phyloP scores from a whole-genome alignment of 2,329 filamentous ascomycete genomes.

The Monosporascus sp. region DNA sequence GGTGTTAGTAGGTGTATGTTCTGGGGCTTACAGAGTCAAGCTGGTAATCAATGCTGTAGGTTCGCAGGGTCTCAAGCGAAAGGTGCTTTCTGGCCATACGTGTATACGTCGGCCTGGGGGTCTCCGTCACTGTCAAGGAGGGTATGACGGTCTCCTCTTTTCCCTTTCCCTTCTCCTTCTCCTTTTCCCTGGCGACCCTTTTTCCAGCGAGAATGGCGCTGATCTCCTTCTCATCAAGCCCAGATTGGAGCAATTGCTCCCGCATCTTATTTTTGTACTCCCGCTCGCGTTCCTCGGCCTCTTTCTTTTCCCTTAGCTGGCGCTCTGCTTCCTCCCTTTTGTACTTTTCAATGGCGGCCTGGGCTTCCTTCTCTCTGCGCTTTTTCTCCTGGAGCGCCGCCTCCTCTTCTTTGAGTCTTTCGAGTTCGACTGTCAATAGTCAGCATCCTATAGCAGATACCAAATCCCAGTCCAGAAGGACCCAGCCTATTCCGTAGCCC shows the following conservation, averaged over 20 bases:
- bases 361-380: constrained; percentile 40
- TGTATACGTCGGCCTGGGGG: constrained; percentile 51
- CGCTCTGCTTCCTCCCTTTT: constrained; percentile 45
- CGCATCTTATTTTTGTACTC: constrained; percentile 52
- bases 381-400: constrained; percentile 40
- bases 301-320: constrained; percentile 39
- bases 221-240: constrained; percentile 55
- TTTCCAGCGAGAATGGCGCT: constrained; percentile 46
- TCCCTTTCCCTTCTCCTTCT: constrained; percentile 28
- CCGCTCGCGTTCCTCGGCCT: constrained; percentile 44
- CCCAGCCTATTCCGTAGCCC: background rate
- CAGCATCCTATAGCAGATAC: background rate
- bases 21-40: constrained; percentile 45
- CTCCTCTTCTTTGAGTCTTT: constrained; percentile 42
- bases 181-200: constrained; percentile 46
- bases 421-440: constrained; percentile 32
- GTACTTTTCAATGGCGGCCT: constrained; percentile 47
- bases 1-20: background rate
- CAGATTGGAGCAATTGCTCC: constrained; percentile 53
- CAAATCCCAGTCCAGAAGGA: background rate
- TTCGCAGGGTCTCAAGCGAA: constrained; percentile 55
- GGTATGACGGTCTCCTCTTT: constrained; percentile 5
- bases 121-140: constrained; percentile 6
- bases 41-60: constrained; percentile 53
- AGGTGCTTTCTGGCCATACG: constrained; percentile 58